phyloP scores from a whole-genome alignment of 2,329 filamentous ascomycete species.

The Dothistroma pini region DNA sequence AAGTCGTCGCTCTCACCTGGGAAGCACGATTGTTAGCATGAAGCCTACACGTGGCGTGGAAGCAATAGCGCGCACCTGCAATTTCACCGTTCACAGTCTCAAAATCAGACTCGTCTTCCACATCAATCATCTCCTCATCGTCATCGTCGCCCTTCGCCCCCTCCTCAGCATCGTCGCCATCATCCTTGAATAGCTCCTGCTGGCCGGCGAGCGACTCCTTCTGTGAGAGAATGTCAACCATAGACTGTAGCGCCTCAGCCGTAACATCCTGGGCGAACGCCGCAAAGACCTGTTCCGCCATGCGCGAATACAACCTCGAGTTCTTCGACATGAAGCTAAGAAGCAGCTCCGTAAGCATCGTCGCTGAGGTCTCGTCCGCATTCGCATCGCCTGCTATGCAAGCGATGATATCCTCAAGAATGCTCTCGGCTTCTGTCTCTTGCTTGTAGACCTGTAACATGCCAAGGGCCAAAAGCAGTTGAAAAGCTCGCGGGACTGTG shows the following conservation, averaged over 20 bases:
- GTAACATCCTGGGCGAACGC: slow-evolving; percentile 75
- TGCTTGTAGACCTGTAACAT: slow-evolving; percentile 88
- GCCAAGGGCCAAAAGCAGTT: slow-evolving; percentile 77
- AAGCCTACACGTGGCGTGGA: slow-evolving; percentile 15
- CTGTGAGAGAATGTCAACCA: slow-evolving; percentile 67
- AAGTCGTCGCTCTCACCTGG: slow-evolving; percentile 26
- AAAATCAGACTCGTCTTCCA: slow-evolving; percentile 36
- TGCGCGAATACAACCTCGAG: slow-evolving; percentile 77
- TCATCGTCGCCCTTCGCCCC: slow-evolving; percentile 28
- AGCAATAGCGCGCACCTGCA: background rate
- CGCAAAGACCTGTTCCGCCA: slow-evolving; percentile 83
- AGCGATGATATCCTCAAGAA: slow-evolving; percentile 75
- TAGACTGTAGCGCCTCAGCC: slow-evolving; percentile 63
- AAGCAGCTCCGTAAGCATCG: slow-evolving; percentile 76
- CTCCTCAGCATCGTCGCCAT: slow-evolving; percentile 27
- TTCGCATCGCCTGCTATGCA: slow-evolving; percentile 62
- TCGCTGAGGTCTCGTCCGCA: slow-evolving; percentile 51
- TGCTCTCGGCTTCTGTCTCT: slow-evolving; percentile 77
- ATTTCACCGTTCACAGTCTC: slow-evolving; percentile 34
- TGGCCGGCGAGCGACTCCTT: slow-evolving; percentile 82
- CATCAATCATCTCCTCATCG: slow-evolving; percentile 39
- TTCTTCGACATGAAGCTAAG: slow-evolving; percentile 85
- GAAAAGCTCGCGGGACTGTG: slow-evolving; percentile 56
- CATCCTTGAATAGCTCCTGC: slow-evolving; percentile 74
- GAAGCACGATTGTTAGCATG: background rate